Percentiles rank a stretch among this genome's conserved stretches.
Conservation (phyloP, 2,329 filamentous ascomycete species). For the Alternaria gaisen region DNA sequence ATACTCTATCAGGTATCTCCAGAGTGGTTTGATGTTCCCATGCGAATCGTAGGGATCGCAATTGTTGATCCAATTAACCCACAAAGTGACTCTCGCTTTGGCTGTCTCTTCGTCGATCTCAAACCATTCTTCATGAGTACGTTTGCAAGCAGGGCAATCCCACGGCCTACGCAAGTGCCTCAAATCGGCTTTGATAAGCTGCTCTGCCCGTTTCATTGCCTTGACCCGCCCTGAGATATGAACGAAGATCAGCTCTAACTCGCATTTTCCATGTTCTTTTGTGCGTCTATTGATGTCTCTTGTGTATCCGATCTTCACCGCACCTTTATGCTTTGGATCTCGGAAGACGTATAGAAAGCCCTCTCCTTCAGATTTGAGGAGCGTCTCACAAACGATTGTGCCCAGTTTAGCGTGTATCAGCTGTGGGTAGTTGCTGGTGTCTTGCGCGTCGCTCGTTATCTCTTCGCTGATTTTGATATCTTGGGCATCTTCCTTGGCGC, state of each 20-base stretch:
- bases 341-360: neutral
- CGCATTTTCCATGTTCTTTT: neutral
- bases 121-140: neutral
- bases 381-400: neutral
- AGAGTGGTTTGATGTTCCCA: too few species aligned
- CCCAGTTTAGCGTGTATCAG: neutral
- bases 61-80: neutral
- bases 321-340: neutral
- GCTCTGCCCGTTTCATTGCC: neutral
- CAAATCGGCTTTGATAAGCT: neutral
- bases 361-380: neutral
- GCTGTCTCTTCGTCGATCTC: neutral
- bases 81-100: neutral
- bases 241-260: neutral
- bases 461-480: too few species aligned
- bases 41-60: neutral
- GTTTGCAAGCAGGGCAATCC: neutral
- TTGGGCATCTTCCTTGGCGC: too few species aligned
- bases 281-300: neutral
- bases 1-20: too few species aligned
- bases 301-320: conserved; percentile 1
- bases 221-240: neutral
- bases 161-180: neutral
- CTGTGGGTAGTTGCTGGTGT: neutral
- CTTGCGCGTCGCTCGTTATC: neutral